These are phyloP conservation scores for Gelatoporia subvermispora DNA, from an alignment of 768 basidiomycete genomes.

Conservation along the genomic window DNA sequence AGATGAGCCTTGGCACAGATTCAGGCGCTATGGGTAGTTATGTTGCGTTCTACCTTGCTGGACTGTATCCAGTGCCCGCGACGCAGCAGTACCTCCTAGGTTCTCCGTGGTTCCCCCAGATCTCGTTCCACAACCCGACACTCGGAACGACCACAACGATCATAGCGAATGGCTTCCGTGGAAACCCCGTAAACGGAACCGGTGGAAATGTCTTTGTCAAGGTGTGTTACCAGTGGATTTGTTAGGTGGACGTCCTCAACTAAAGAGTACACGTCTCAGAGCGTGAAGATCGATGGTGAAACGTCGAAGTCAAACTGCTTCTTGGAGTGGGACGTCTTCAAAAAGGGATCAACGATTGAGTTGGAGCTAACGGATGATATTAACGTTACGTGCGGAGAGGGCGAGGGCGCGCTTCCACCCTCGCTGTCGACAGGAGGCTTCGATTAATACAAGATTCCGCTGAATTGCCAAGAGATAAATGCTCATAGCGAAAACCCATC, in stretches of 20 bases:
- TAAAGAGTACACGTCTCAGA: constrained; percentile 28
- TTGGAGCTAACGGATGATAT: constrained; percentile 52
- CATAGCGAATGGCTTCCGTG: constrained; percentile 41
- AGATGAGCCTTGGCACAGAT: constrained; percentile 8
- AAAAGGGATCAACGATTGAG: constrained; percentile 46
- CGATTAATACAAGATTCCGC: constrained; percentile 5
- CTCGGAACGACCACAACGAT: constrained; percentile 56
- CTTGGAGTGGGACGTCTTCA: constrained; percentile 63
- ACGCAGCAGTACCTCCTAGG: constrained; percentile 56
- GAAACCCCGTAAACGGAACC: constrained; percentile 47
- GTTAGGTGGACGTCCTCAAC: neutral
- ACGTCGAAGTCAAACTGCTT: constrained; percentile 61
- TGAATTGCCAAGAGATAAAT: neutral
- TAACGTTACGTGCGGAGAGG: constrained; percentile 46
- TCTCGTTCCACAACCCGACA: constrained; percentile 58
- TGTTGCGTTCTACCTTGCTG: constrained; percentile 51
- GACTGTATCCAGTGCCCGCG: constrained; percentile 60
- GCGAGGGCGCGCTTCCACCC: constrained; percentile 44
- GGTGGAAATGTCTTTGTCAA: constrained; percentile 55
- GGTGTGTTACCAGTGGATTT: constrained; percentile 29
- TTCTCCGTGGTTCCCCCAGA: constrained; percentile 55
- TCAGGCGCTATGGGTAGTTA: constrained; percentile 62
- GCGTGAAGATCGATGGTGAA: constrained; percentile 51
- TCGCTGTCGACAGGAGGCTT: constrained; percentile 64
- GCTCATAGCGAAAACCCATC: no score